A percentile compares a stretch with the other conserved stretches of the same genome.
Evolutionary conservation across 352 stramenopile genomes (phyloP).

Genomic region (Pythium rishiriense): DNA sequence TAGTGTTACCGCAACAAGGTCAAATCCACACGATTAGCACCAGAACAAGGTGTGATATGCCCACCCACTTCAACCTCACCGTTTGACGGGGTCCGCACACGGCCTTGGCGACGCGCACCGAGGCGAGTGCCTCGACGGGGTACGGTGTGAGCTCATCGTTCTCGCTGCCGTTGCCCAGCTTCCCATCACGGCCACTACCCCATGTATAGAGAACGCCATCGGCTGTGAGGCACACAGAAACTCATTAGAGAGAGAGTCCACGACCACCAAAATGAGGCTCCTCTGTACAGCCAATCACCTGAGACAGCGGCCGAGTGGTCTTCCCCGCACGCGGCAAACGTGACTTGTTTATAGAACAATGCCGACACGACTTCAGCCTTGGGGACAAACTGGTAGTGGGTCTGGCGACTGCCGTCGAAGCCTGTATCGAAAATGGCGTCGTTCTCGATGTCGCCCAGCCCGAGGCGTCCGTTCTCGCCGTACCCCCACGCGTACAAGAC

Average conservation of each 20-base stretch:
- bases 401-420: slow-evolving; percentile 67
- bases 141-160: slow-evolving; percentile 58
- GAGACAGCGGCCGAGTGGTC: slow-evolving; percentile 66
- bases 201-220: slow-evolving; percentile 71
- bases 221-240: slow-evolving; percentile 20
- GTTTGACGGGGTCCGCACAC: slow-evolving; percentile 62
- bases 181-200: slow-evolving; percentile 63
- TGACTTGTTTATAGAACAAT: slow-evolving; percentile 50
- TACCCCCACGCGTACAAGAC: slow-evolving; percentile 73
- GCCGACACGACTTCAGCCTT: slow-evolving; percentile 47
- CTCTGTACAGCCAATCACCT: slow-evolving; percentile 18
- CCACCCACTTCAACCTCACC: slow-evolving; percentile 34
- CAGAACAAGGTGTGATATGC: slow-evolving; percentile 22
- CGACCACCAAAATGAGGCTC: background rate
- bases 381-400: slow-evolving; percentile 62
- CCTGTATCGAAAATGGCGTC: slow-evolving; percentile 61
- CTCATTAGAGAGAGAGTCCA: too few relatives aligned
- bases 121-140: slow-evolving; percentile 51
- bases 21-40: background rate
- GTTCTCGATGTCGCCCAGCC: slow-evolving; percentile 69
- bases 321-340: slow-evolving; percentile 56
- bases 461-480: slow-evolving; percentile 61
- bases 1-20: slow-evolving; percentile 17
- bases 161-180: slow-evolving; percentile 61
- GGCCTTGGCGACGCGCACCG: slow-evolving; percentile 54